Conservation (phyloP, 257 asterid genomes). For the Solanum dulcamara region DNA sequence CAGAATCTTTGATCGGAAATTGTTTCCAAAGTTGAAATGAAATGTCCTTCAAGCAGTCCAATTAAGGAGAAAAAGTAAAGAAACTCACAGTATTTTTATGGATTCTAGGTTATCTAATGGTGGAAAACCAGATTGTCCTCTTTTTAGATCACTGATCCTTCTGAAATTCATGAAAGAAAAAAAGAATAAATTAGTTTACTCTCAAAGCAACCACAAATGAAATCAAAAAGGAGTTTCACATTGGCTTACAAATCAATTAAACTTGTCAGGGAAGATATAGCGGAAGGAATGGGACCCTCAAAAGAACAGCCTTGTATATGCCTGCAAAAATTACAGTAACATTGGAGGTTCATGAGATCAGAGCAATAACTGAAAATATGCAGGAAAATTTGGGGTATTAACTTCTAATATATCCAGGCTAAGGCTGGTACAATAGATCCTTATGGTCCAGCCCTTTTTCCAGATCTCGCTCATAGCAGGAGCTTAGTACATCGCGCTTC, state of each 20-base stretch:
- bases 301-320: slow-evolving; percentile 90
- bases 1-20: not conserved
- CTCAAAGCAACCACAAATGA: not conserved
- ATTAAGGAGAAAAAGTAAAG: not conserved
- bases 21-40: not conserved
- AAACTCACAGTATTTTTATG: slow-evolving; percentile 60
- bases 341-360: not conserved
- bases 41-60: not conserved
- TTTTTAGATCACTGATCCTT: slow-evolving; percentile 81
- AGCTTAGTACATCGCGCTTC: not conserved
- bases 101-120: slow-evolving; percentile 36
- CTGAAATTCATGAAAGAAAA: slow-evolving; percentile 27
- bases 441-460: not conserved
- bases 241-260: slow-evolving; percentile 63
- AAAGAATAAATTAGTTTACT: not conserved
- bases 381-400: not conserved
- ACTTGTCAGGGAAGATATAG: slow-evolving; percentile 53
- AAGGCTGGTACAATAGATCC: not conserved
- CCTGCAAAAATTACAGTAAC: slow-evolving; percentile 28
- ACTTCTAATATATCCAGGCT: not conserved
- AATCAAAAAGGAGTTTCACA: not conserved
- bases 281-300: slow-evolving; percentile 80
- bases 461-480: not conserved
- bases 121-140: slow-evolving; percentile 57
- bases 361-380: not conserved